These are phyloP conservation scores for Torrubiella hemipterigena DNA, from an alignment of 2,329 filamentous ascomycete species.

Conservation along the genomic window DNA sequence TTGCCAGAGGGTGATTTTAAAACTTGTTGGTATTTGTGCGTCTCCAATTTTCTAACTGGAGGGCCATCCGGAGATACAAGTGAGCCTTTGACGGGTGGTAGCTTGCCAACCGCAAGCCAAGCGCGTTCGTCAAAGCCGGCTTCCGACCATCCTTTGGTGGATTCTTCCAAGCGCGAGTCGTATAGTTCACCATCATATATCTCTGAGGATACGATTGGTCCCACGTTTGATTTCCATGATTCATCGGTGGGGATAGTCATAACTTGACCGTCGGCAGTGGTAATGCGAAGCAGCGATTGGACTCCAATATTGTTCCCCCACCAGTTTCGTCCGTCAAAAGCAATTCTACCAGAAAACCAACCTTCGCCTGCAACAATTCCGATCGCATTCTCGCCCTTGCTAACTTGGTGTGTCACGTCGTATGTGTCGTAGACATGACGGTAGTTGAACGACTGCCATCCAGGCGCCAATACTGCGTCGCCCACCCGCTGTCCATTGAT, in stretches of 20 bases:
- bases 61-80: constrained; percentile 29
- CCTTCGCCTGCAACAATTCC: constrained; percentile 33
- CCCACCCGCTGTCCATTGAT: constrained; percentile 33
- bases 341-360: constrained; percentile 32
- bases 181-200: constrained; percentile 43
- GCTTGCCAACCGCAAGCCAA: constrained; percentile 19
- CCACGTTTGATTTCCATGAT: constrained; percentile 20
- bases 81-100: constrained; percentile 15
- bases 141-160: constrained; percentile 15
- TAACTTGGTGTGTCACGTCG: constrained; percentile 32
- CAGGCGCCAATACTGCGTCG: constrained; percentile 31
- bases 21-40: constrained; percentile 16
- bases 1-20: constrained; percentile 27
- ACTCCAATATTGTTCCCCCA: constrained; percentile 26
- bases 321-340: constrained; percentile 16
- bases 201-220: constrained; percentile 23
- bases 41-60: constrained; percentile 26
- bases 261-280: constrained; percentile 16
- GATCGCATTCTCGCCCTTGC: constrained; percentile 20
- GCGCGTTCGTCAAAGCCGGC: constrained; percentile 12
- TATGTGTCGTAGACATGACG: constrained; percentile 41
- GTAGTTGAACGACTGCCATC: constrained; percentile 38
- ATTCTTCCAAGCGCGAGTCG: constrained; percentile 22
- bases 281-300: constrained; percentile 24
- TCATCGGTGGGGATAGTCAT: constrained; percentile 21